Percentiles rank a stretch among this genome's conserved stretches.
Conservation (phyloP, 2,329 filamentous ascomycete species). For the Davidsoniella virescens region DNA sequence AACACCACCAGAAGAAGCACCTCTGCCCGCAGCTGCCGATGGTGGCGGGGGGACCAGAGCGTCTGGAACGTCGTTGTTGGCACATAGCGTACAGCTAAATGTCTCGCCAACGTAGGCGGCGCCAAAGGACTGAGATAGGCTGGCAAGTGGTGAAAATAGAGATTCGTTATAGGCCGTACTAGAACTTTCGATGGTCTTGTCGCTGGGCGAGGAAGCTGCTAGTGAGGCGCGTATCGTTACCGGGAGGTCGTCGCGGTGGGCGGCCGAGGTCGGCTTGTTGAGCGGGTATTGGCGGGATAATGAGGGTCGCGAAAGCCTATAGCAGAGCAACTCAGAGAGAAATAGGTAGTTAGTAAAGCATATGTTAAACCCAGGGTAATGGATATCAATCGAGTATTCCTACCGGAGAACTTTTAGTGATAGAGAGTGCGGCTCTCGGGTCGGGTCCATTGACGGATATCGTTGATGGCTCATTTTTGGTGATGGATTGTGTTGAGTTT, state of each 20-base stretch:
- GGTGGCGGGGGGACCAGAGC: slow-evolving; percentile 16
- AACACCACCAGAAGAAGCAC: background rate
- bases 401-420: slow-evolving; percentile 63
- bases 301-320: slow-evolving; percentile 66
- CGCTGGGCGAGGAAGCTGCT: background rate
- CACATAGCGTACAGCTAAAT: slow-evolving; percentile 86
- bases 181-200: background rate
- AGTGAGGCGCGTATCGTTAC: slow-evolving; percentile 4
- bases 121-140: slow-evolving; percentile 47
- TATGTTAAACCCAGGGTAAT: background rate
- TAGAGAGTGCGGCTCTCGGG: slow-evolving; percentile 63
- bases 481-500: no score
- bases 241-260: slow-evolving; percentile 18
- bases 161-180: background rate
- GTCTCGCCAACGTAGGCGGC: slow-evolving; percentile 91
- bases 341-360: background rate
- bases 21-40: background rate
- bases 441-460: slow-evolving; percentile 37
- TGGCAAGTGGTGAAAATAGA: slow-evolving; percentile 11
- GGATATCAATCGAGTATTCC: slow-evolving; percentile 8
- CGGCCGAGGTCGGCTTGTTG: slow-evolving; percentile 23
- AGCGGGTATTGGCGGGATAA: slow-evolving; percentile 52
- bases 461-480: slow-evolving; percentile 39
- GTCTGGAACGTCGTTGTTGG: slow-evolving; percentile 58
- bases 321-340: background rate